Evolutionary conservation across 1,139 yeast species (phyloP), one percentile per base, ranked within the genome.

Genomic region (Hemisphaericaspora lyxosophila): DNA sequence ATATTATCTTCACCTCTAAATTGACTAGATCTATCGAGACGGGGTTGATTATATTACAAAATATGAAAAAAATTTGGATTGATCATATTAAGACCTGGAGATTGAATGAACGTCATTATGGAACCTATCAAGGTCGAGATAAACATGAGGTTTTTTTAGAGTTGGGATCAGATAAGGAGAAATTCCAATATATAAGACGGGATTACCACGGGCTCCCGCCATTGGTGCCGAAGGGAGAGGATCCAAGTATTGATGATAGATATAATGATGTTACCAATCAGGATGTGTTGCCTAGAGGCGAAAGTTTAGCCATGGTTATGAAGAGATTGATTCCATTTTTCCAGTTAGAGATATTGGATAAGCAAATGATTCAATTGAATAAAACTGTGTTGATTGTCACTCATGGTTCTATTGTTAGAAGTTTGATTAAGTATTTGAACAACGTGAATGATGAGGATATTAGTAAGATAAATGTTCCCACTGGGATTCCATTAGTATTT

Each of bases 81-180:
- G 81, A 78, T 48, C 68, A 71, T 31, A 45, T 58, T 38, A 75
- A 78, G 55, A 67, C 77, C 5, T 85, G 94, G 92, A 71, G 87
- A 50, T 60, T 85, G 45, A 85, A 85, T 55, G 92, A 85, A 55
- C 72, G 94, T 43, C 94, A 85, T 58, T 85, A 85, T 56, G 95
- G 95, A 1, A 67, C 74, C 23, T 74, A 83, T 55, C 94, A 85
- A 59, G 92, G 92, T n/a, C 64, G 72, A 32, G 48, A 47, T 39
- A 82, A 82, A 54, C 73, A 71, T 35, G 73, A 74, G 18, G 75
- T 82, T 4, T 60, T 78, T 44, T 48, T 64, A 29, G 66, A 75
- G 48, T 74, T 76, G 43, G 87, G 86, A n/a, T 64, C 75, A 44
- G 78, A 78, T 27, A 63, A 79, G 51, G 44, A 44, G 26, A 40